Base-by-base conservation (phyloP, 495 filamentous ascomycete genomes). In the Aspergillus funiculosus region DNA sequence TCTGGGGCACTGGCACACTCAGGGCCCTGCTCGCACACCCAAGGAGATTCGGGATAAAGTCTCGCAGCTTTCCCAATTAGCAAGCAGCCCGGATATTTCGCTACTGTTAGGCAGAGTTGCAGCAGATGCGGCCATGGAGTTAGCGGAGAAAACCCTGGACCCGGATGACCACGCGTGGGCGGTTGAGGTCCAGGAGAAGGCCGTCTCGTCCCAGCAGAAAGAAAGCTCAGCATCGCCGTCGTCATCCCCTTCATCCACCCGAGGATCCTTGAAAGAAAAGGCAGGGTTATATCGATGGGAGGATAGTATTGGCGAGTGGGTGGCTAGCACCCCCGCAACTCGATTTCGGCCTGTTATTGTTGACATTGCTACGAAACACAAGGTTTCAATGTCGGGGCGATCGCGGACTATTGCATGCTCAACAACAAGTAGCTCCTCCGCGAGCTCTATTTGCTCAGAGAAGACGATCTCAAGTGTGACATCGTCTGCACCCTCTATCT, bases 271-370 rank as follows among this genome's bases (percentile, higher is more conserved):
- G 22, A 39, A 37, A 15, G 47, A 47, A 7, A 42, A 14, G 2
- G 55, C 31, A 13, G 63, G 59, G n/a, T 52, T 67, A 9, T 79
- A 66, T 42, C 68, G 70, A 32, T 79, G 75, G 74, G 75, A 79
- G 52, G 73, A 77, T 43, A 69, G 69, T 30, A 76, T 78, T 53
- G 69, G 67, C 25, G 75, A 78, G 46, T 78, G 75, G 75, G 66
- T 78, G 34, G 67, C 62, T 31, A 65, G 63, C 26, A 76, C 72
- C 11, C 74, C 74, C 5, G 61, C 53, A 21, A 13, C 45, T 24
- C 67, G 63, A 41, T 8, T 43, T 14, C 53, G 53, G 36, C 32
- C 50, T 15, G 27, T 42, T 7, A 28, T 17, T 17, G 42, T 38
- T 20, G 36, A 42, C 27, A n/a, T 39, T 8, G 26, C 21, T 15